Conservation (phyloP, 2,329 filamentous ascomycete species). For the Colletotrichum aenigma region DNA sequence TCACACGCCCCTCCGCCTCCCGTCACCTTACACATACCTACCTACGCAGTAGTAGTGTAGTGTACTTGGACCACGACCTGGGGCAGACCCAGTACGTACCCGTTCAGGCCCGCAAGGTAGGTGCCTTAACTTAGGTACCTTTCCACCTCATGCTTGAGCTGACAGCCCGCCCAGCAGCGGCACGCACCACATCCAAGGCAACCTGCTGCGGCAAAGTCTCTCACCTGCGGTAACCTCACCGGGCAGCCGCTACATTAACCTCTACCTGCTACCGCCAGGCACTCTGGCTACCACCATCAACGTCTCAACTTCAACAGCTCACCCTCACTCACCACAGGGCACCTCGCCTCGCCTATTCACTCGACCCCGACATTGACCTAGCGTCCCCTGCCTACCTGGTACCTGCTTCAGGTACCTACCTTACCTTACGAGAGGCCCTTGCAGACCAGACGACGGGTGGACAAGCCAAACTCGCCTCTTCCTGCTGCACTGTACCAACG, state of each 20-base stretch:
- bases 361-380: neutral
- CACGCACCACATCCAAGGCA: neutral
- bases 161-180: neutral
- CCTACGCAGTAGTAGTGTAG: neutral
- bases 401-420: neutral
- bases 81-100: neutral
- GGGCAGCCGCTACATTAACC: neutral
- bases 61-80: neutral
- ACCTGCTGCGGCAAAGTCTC: neutral
- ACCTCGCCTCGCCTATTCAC: neutral
- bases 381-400: neutral
- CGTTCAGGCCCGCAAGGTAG: neutral
- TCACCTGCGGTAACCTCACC: neutral
- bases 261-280: neutral
- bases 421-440: constrained; percentile 12
- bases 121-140: neutral
- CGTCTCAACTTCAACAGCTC: neutral
- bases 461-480: neutral
- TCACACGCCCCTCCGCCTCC: neutral
- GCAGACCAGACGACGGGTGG: constrained; percentile 1
- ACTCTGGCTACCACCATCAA: neutral
- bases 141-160: neutral
- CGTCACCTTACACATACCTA: neutral
- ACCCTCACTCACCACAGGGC: neutral
- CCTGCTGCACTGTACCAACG: neutral